Evolutionary conservation across 805 yeast genomes (phyloP).

Genomic region (Yamadazyma laniorum): DNA sequence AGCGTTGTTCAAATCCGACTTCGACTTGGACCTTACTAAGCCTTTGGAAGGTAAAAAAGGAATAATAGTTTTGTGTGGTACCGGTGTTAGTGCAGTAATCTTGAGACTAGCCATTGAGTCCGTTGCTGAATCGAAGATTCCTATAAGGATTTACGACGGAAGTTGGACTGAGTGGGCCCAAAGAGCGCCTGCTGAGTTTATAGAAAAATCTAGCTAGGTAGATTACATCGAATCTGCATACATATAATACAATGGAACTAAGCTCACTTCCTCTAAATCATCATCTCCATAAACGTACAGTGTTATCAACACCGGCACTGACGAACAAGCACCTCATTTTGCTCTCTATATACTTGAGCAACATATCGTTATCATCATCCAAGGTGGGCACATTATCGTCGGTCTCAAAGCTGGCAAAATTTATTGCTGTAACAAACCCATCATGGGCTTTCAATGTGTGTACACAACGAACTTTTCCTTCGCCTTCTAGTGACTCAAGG

Average conservation of each 20-base stretch:
- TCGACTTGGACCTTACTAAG: conserved; percentile 30
- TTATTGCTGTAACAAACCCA: conserved; percentile 70
- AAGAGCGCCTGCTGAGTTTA: conserved; percentile 57
- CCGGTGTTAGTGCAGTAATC: conserved; percentile 94
- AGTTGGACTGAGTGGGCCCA: conserved; percentile 87
- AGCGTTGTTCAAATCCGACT: conserved; percentile 41
- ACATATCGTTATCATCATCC: conserved; percentile 24
- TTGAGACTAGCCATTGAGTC: conserved; percentile 64
- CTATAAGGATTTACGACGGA: conserved; percentile 62
- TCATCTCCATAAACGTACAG: conserved; percentile 53
- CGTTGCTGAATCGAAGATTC: conserved; percentile 34
- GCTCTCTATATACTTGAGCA: conserved; percentile 33
- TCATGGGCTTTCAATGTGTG: conserved; percentile 60
- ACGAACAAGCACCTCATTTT: conserved; percentile 62
- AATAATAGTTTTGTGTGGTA: conserved; percentile 87
- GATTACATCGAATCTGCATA: not conserved
- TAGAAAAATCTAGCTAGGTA: conserved; percentile 35
- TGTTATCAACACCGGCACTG: conserved; percentile 62
- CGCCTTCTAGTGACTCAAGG: conserved; percentile 35
- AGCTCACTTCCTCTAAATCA: not conserved
- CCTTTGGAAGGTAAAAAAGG: conserved; percentile 43
- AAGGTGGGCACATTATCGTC: conserved; percentile 7
- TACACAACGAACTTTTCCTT: conserved; percentile 45
- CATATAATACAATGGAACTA: conserved; percentile 5
- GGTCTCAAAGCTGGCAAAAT: conserved; percentile 46